phyloP scores from a whole-genome alignment of 2,329 filamentous ascomycete genomes.

The Aspergillus udagawae region DNA sequence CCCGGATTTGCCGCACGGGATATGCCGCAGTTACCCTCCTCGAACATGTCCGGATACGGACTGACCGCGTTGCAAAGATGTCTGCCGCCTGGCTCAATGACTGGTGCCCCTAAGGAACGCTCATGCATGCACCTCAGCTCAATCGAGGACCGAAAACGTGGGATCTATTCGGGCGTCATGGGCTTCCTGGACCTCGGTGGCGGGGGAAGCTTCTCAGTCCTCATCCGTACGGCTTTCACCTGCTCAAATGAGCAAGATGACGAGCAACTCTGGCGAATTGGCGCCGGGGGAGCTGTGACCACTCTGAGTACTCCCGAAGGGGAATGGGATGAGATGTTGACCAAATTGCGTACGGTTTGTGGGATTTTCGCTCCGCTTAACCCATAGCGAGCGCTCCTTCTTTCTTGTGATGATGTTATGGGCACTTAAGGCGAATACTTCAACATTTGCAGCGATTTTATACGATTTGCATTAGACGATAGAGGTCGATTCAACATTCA shows the following conservation, averaged over 20 bases:
- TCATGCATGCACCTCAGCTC: conserved; percentile 75
- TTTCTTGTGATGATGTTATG: conserved; percentile 1
- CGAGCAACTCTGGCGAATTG: conserved; percentile 65
- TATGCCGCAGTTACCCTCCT: conserved; percentile 26
- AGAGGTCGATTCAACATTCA: conserved; percentile 30
- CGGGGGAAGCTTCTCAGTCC: conserved; percentile 83
- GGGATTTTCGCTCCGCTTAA: conserved; percentile 36
- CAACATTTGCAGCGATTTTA: conserved; percentile 22
- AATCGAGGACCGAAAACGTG: conserved; percentile 63
- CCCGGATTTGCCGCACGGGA: conserved; percentile 30
- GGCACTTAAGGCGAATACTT: conserved; percentile 18
- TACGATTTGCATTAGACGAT: conserved; percentile 6
- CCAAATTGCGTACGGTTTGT: conserved; percentile 56
- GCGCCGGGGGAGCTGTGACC: conserved; percentile 87
- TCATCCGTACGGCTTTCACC: conserved; percentile 74
- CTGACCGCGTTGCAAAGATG: conserved; percentile 72
- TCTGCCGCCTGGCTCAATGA: conserved; percentile 92
- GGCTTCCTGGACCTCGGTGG: conserved; percentile 87
- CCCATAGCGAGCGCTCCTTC: neutral
- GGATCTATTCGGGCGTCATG: conserved; percentile 82
- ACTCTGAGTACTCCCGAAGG: conserved; percentile 72
- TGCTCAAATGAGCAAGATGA: conserved; percentile 23
- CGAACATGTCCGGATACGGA: conserved; percentile 45
- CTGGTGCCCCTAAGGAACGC: conserved; percentile 89
- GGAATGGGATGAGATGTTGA: conserved; percentile 88